phyloP scores from a whole-genome alignment of 2,329 filamentous ascomycete species.

The Penicillium sumatraense region DNA sequence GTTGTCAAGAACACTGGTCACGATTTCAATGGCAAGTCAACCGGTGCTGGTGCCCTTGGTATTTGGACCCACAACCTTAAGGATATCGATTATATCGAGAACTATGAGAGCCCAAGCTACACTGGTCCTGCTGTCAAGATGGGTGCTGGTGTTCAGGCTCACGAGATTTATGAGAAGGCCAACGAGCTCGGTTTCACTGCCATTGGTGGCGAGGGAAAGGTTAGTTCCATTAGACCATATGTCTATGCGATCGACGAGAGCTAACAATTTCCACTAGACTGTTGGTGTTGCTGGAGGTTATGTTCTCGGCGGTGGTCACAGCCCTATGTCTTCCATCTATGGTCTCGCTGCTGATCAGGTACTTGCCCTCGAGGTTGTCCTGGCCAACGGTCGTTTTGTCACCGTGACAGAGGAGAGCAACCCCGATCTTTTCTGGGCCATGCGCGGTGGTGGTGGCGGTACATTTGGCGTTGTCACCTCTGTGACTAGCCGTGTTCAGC shows the following conservation, averaged over 20 bases:
- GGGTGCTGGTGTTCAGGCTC: slow-evolving; percentile 55
- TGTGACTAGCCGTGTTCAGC: slow-evolving; percentile 31
- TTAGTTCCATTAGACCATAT: background rate
- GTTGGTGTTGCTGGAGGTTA: slow-evolving; percentile 66
- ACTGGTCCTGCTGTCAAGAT: slow-evolving; percentile 57
- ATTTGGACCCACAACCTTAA: slow-evolving; percentile 58
- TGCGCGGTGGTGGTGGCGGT: slow-evolving; percentile 23
- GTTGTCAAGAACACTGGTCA: slow-evolving; percentile 53
- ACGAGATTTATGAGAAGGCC: slow-evolving; percentile 22
- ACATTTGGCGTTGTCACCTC: slow-evolving; percentile 37
- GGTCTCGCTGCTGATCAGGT: slow-evolving; percentile 53
- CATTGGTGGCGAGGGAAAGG: slow-evolving; percentile 18
- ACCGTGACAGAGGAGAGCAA: slow-evolving; percentile 45
- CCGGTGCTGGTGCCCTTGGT: slow-evolving; percentile 52
- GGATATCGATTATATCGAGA: slow-evolving; percentile 44
- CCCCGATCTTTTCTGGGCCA: slow-evolving; percentile 66
- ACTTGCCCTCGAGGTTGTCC: slow-evolving; percentile 31
- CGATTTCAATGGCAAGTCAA: slow-evolving; percentile 53
- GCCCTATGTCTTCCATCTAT: slow-evolving; percentile 55
- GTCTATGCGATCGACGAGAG: background rate
- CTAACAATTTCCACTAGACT: slow-evolving; percentile 35
- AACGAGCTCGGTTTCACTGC: slow-evolving; percentile 44
- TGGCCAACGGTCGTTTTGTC: slow-evolving; percentile 31
- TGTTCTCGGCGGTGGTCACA: slow-evolving; percentile 64
- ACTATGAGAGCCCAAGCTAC: slow-evolving; percentile 49